Evolutionary conservation across 768 basidiomycete genomes (phyloP).

Genomic region (Pisolithus marmoratus): DNA sequence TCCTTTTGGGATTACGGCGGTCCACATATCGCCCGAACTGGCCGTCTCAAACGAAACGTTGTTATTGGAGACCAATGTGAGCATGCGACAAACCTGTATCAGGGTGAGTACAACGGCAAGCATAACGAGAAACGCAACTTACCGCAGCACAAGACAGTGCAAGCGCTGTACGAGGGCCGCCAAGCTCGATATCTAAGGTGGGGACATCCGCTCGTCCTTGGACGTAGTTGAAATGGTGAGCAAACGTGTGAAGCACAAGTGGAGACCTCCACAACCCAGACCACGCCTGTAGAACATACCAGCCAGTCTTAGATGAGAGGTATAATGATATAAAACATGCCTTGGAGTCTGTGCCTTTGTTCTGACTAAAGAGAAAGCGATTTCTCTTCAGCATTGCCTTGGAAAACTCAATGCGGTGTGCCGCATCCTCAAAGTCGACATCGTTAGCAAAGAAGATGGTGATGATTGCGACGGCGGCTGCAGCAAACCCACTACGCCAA

Average conservation of each 20-base stretch:
- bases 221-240: constrained; percentile 8
- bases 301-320: background rate
- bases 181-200: background rate
- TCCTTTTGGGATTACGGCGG: constrained; percentile 3
- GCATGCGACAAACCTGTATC: constrained; percentile 1
- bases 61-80: background rate
- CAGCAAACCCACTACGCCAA: constrained; percentile 1
- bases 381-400: constrained; percentile 3
- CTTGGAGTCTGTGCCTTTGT: constrained; percentile 5
- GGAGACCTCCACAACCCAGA: constrained; percentile 7
- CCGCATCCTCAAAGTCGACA: background rate
- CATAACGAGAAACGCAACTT: background rate
- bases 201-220: constrained; percentile 4
- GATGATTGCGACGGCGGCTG: constrained; percentile 1
- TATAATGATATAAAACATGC: background rate
- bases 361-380: constrained; percentile 5
- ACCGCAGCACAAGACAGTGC: constrained; percentile 5
- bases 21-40: constrained; percentile 6
- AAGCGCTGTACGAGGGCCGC: constrained; percentile 3
- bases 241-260: constrained; percentile 7
- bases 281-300: background rate
- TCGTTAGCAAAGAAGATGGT: constrained; percentile 1
- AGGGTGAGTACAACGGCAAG: background rate
- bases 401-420: background rate
- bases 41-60: background rate